Percentiles rank a stretch among this genome's conserved stretches.
These are phyloP conservation scores for Solanum virginianum DNA, from an alignment of 257 asterid species.

Conservation along the genomic window DNA sequence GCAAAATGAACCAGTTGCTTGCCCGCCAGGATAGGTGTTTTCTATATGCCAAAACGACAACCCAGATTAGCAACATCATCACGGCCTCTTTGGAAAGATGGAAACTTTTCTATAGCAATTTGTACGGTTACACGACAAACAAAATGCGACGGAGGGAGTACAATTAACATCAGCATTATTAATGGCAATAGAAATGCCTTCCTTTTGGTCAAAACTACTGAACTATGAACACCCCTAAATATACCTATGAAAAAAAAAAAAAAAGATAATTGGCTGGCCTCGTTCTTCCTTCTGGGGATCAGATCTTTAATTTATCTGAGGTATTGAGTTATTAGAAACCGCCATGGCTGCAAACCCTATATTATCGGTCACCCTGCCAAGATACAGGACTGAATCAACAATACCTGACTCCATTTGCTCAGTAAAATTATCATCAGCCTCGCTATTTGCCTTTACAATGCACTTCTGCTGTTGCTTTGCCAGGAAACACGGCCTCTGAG, in stretches of 20 bases:
- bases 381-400: conserved; percentile 4
- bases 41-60: background rate
- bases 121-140: background rate
- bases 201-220: background rate
- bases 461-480: background rate
- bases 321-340: background rate
- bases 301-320: background rate
- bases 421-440: conserved; percentile 14
- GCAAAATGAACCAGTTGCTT: background rate
- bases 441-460: background rate
- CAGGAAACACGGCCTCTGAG: background rate
- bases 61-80: background rate
- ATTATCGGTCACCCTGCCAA: conserved; percentile 4
- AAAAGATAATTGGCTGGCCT: background rate
- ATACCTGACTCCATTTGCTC: background rate
- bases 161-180: background rate
- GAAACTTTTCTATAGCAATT: background rate
- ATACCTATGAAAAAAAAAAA: background rate
- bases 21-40: background rate
- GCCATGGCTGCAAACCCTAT: background rate
- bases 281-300: background rate
- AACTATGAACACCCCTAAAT: background rate
- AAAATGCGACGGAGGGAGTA: background rate
- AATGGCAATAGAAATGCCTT: background rate
- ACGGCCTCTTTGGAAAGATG: background rate